phyloP scores from a whole-genome alignment of 805 yeast species.

The Pichia deserticola region DNA sequence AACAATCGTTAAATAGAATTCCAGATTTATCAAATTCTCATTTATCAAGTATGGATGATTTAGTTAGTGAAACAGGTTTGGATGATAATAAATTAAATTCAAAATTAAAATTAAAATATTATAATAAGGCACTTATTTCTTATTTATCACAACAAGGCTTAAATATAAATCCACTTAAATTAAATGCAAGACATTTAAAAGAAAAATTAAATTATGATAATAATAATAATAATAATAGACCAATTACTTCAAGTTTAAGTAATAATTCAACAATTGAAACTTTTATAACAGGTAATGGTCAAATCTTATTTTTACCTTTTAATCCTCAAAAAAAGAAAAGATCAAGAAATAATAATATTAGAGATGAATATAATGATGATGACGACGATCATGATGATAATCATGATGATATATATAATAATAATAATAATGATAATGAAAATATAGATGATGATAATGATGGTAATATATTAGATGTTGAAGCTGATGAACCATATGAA shows the following conservation, averaged over 20 bases:
- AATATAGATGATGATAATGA: constrained; percentile 12
- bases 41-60: constrained; percentile 19
- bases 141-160: constrained; percentile 25
- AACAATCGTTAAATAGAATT: background rate
- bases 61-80: constrained; percentile 17
- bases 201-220: background rate
- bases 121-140: constrained; percentile 20
- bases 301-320: constrained; percentile 28
- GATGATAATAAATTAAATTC: constrained; percentile 11
- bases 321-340: constrained; percentile 24
- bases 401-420: constrained; percentile 19
- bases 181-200: constrained; percentile 11
- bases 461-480: background rate
- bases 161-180: constrained; percentile 20
- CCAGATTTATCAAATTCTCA: background rate
- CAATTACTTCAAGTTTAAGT: constrained; percentile 5
- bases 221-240: background rate
- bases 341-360: constrained; percentile 2
- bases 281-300: constrained; percentile 28
- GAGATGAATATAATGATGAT: constrained; percentile 18
- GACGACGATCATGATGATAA: constrained; percentile 16
- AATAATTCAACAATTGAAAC: constrained; percentile 15
- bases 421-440: constrained; percentile 8
- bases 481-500: background rate
- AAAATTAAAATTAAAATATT: constrained; percentile 17